Base-by-base conservation (phyloP, 2,329 filamentous ascomycete genomes). In the Cephalotrichum gorgonifer region DNA sequence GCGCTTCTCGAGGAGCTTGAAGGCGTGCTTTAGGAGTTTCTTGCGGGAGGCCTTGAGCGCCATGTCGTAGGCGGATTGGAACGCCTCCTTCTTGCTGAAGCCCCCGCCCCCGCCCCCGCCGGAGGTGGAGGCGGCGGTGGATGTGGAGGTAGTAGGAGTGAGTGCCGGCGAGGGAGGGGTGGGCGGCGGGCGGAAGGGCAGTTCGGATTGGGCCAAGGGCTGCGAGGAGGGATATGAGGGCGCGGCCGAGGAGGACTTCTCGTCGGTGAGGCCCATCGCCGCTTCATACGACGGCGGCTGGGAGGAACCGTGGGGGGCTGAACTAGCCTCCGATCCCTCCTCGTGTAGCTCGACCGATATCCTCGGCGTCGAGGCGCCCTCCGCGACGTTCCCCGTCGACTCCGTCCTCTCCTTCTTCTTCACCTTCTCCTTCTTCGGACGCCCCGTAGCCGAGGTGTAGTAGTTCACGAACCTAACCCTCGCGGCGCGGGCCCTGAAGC, bases 381-480 rank as follows among this genome's bases (percentile, higher is more conserved):
- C 46, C 15, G 3, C 35, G 2, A 9, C 25, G 5, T n/a, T 11
- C 31, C n/a, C 33, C 25, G 15, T 7, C 12, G 22, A 33, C 41
- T 43, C 14, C 23, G 22, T 11, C 22, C 8, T 22, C 23, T 26
- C 23, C 12, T 43, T n/a, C 26, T 12, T 41, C 47, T 43, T 31
- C 20, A 38, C 22, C 54, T 72, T 70, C 14, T 63, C 62, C 49
- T 64, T 62, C 56, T 85, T 89, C 2, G 75, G 74, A 51, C 79
- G 74, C 3, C 89, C 89, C 9, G 85, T 84, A 55, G 86, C 89
- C n/a, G 86, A 77, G 1, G 89, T 95, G 61, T 91, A 95, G 62
- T 95, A 95, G 60, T 95, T 95, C 50, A 88, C 74, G 58, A 95
- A 95, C 15, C 88, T 76, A 11, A 93, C 78, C 47, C 83, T 72